These are phyloP conservation scores for Fusarium oxysporum DNA, from an alignment of 2,329 filamentous ascomycete genomes.

Conservation along the genomic window DNA sequence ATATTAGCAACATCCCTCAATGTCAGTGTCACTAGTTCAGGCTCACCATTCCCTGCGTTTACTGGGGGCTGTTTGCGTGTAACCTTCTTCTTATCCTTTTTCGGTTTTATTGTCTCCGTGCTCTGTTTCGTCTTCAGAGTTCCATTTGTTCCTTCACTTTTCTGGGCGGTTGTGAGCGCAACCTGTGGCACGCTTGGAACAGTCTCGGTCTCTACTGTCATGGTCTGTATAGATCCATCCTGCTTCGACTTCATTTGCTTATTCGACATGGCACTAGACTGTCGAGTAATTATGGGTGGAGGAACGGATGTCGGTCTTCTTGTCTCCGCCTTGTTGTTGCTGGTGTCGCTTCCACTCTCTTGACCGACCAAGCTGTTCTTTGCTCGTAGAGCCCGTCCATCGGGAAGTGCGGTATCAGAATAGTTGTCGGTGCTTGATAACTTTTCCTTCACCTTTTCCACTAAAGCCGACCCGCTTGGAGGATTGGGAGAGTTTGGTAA, in stretches of 20 bases:
- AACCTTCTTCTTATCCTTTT: constrained; percentile 88
- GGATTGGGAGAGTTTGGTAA: constrained; percentile 76
- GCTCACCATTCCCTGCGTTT: constrained; percentile 75
- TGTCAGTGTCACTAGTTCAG: constrained; percentile 29
- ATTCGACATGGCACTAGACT: constrained; percentile 72
- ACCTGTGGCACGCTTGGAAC: constrained; percentile 91
- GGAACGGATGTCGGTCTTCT: constrained; percentile 61
- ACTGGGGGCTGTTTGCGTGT: constrained; percentile 80
- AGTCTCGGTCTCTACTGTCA: constrained; percentile 98
- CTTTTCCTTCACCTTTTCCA: constrained; percentile 66
- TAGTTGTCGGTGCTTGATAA: constrained; percentile 56
- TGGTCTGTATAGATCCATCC: constrained; percentile 84
- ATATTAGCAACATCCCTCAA: constrained; percentile 21
- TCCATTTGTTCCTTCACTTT: constrained; percentile 72
- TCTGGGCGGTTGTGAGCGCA: constrained; percentile 74
- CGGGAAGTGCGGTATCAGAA: constrained; percentile 55
- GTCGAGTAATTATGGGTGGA: constrained; percentile 68
- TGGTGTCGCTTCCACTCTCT: constrained; percentile 76
- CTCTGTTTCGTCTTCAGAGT: constrained; percentile 89
- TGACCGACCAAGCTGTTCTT: constrained; percentile 60
- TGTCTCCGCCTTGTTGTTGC: constrained; percentile 58
- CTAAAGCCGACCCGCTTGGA: constrained; percentile 55
- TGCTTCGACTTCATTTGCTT: constrained; percentile 77
- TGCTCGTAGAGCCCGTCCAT: constrained; percentile 58
- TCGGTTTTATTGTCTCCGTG: constrained; percentile 94